Evolutionary conservation across 805 yeast genomes (phyloP).

Genomic region (Ogataea corticis): DNA sequence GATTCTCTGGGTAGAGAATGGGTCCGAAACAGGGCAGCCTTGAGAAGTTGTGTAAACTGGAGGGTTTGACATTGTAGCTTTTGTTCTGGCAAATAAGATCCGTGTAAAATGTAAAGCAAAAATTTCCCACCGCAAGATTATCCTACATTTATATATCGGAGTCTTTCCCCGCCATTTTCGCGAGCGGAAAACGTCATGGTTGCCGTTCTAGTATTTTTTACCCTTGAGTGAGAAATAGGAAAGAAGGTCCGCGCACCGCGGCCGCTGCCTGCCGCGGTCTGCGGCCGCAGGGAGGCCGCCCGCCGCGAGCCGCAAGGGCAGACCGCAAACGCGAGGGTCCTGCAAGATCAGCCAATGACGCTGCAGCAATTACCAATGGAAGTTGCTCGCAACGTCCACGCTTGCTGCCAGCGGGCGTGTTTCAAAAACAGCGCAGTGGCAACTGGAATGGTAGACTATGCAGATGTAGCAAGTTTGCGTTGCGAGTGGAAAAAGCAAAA

Average conservation of each 20-base stretch:
- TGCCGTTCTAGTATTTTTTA: conserved; percentile 4
- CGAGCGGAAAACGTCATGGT: conserved; percentile 2
- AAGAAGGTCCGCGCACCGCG: conserved; percentile 3
- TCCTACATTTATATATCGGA: not conserved
- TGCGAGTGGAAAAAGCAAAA: conserved; percentile 1
- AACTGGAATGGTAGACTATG: no score
- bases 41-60: conserved; percentile 70
- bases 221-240: conserved; percentile 5
- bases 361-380: not conserved
- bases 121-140: not conserved
- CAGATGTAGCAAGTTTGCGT: not conserved
- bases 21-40: conserved; percentile 76
- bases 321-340: not conserved
- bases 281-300: not conserved
- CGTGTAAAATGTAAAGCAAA: not conserved
- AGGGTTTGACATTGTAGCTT: conserved; percentile 37
- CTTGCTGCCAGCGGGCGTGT: no score
- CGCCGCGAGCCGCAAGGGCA: not conserved
- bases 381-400: no score
- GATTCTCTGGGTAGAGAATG: conserved; percentile 74
- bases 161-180: conserved; percentile 5
- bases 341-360: not conserved
- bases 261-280: no score
- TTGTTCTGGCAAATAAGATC: conserved; percentile 2
- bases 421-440: not conserved